These are phyloP conservation scores for Kodamaea restingae DNA, from an alignment of 805 yeast species.

Conservation along the genomic window DNA sequence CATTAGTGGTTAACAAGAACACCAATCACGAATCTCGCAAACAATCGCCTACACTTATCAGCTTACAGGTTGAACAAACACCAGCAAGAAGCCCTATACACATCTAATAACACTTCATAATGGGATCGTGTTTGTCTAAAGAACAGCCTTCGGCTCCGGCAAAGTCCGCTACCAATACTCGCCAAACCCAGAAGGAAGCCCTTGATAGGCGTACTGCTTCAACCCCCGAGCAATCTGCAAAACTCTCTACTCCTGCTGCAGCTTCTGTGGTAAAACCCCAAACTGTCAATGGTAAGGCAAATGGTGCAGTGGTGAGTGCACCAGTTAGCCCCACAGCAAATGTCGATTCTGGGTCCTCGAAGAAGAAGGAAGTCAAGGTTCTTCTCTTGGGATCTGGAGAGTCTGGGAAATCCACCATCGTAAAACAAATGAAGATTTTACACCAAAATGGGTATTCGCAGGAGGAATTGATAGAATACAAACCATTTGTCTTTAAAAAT, in stretches of 20 bases:
- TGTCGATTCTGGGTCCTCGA: neutral
- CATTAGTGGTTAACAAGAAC: no score
- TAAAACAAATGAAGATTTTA: slow-evolving; percentile 76
- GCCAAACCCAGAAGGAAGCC: slow-evolving; percentile 15
- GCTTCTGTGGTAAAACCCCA: neutral
- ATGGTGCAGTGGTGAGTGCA: neutral
- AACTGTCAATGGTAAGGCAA: slow-evolving; percentile 2
- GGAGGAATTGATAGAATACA: slow-evolving; percentile 69
- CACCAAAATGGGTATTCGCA: slow-evolving; percentile 68
- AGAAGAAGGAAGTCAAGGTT: slow-evolving; percentile 57
- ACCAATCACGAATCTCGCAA: neutral
- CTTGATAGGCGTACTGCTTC: slow-evolving; percentile 7
- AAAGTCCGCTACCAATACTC: slow-evolving; percentile 9
- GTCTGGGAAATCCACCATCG: slow-evolving; percentile 74
- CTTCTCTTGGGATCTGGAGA: slow-evolving; percentile 86
- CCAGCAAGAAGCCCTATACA: neutral
- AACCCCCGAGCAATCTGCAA: neutral
- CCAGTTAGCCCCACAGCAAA: slow-evolving; percentile 2
- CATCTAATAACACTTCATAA: neutral
- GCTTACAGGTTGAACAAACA: no score
- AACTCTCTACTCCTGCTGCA: neutral
- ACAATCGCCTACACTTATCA: no score
- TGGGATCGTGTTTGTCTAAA: slow-evolving; percentile 15
- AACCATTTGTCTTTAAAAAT: slow-evolving; percentile 75
- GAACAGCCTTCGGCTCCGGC: slow-evolving; percentile 7